Percentiles rank a stretch among this genome's conserved stretches.
Conservation (phyloP, 768 basidiomycete genomes). For the Hortiboletus campestris region DNA sequence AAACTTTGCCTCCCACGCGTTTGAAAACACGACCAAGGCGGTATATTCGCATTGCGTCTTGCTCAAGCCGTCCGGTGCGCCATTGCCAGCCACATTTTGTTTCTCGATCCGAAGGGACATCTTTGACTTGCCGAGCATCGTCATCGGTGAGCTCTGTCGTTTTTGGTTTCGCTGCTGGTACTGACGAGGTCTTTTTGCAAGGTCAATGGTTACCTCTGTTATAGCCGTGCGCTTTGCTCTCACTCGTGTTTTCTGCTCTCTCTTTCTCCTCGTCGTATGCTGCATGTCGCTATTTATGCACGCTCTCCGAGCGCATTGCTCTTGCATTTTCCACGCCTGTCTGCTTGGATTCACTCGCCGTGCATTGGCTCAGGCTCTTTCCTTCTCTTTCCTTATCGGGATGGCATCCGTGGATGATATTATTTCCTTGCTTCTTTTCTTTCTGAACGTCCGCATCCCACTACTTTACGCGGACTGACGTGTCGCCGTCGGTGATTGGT, state of each 20-base stretch:
- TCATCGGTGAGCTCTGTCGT: slow-evolving; percentile 59
- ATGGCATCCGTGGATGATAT: too few relatives aligned
- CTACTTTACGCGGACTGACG: too few relatives aligned
- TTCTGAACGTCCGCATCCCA: too few relatives aligned
- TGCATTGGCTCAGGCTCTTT: too few relatives aligned
- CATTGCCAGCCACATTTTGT: slow-evolving; percentile 91
- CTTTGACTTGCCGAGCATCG: slow-evolving; percentile 85
- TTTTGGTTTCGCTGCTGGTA: not conserved
- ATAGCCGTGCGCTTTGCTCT: slow-evolving; percentile 33
- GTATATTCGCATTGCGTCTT: slow-evolving; percentile 92
- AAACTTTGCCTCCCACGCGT: slow-evolving; percentile 94
- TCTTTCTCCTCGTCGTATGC: not conserved
- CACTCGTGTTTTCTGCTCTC: not conserved
- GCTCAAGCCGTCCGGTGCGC: slow-evolving; percentile 79
- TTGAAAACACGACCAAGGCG: slow-evolving; percentile 95
- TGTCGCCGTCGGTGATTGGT: too few relatives aligned
- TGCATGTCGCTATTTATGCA: slow-evolving; percentile 16
- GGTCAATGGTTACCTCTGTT: slow-evolving; percentile 88
- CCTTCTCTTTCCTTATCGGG: too few relatives aligned
- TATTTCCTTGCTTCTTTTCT: too few relatives aligned
- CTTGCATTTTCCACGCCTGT: not conserved
- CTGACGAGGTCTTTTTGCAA: slow-evolving; percentile 26
- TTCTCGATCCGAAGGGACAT: slow-evolving; percentile 93
- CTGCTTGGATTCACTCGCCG: too few relatives aligned
- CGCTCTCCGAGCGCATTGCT: not conserved